A percentile compares a stretch with the other conserved stretches of the same genome.
Conservation (phyloP, 129 eudicot species). For the Helianthus tuberosus region DNA sequence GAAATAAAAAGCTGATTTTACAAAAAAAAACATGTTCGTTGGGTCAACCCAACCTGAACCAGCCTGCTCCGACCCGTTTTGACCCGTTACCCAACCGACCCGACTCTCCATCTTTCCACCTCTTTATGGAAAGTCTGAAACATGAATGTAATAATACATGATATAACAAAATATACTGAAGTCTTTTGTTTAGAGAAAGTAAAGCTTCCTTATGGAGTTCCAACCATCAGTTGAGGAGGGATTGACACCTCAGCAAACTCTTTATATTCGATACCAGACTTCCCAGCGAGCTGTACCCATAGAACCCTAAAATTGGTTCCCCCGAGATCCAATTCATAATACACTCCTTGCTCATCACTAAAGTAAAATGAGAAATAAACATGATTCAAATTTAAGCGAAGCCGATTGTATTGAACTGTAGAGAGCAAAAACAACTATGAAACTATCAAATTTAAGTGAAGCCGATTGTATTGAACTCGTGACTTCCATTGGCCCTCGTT, state of each 20-base stretch:
- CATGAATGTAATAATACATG: too few relatives aligned
- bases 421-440: neutral
- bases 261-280: conserved; percentile 52
- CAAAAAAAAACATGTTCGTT: neutral
- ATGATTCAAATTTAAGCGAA: conserved; percentile 4
- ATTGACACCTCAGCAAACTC: conserved; percentile 87
- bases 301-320: conserved; percentile 93
- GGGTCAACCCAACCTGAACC: neutral
- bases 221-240: conserved; percentile 83
- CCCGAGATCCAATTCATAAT: conserved; percentile 93
- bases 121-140: neutral
- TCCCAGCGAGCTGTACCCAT: conserved; percentile 78
- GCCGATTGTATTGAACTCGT: too few relatives aligned
- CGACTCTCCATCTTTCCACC: neutral
- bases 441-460: too few relatives aligned
- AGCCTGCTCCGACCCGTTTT: neutral
- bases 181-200: neutral
- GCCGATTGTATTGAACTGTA: neutral
- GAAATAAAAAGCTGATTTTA: neutral
- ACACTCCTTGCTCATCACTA: conserved; percentile 85
- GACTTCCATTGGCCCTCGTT: too few relatives aligned
- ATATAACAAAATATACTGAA: too few relatives aligned
- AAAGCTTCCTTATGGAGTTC: conserved; percentile 66
- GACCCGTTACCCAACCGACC: conserved; percentile 7
- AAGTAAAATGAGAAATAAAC: conserved; percentile 14